Conservation (phyloP, 495 filamentous ascomycete species). For the Penicillium flavigenum region DNA sequence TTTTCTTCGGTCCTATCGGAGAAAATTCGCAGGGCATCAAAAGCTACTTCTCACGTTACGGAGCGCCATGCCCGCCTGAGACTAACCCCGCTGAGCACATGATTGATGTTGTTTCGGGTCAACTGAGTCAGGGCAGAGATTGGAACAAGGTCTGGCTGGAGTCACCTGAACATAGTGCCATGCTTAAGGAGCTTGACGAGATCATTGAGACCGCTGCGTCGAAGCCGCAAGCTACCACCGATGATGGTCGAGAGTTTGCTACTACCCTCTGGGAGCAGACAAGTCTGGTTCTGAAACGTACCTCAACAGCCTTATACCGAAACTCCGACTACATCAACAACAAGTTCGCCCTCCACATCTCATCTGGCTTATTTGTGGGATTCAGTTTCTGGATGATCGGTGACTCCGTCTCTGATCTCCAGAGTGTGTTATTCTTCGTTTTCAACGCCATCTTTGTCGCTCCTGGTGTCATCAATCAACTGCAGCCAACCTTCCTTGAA, state of each 20-base stretch:
- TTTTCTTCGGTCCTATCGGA: constrained; percentile 68
- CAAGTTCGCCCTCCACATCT: constrained; percentile 49
- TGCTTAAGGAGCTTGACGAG: constrained; percentile 54
- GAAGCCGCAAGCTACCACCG: constrained; percentile 30
- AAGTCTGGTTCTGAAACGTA: constrained; percentile 53
- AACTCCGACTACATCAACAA: constrained; percentile 63
- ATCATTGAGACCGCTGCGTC: constrained; percentile 46
- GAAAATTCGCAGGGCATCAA: constrained; percentile 49
- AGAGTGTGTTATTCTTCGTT: constrained; percentile 41
- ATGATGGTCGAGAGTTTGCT: constrained; percentile 54
- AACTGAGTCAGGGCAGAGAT: constrained; percentile 43
- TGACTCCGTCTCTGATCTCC: constrained; percentile 25
- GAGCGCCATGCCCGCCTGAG: constrained; percentile 67
- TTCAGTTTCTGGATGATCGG: constrained; percentile 43
- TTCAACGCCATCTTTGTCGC: constrained; percentile 53
- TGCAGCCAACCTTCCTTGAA: constrained; percentile 54
- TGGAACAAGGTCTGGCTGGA: constrained; percentile 66
- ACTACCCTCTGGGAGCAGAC: constrained; percentile 57
- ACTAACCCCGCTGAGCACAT: constrained; percentile 90
- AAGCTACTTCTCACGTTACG: constrained; percentile 76
- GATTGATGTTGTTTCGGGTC: constrained; percentile 70
- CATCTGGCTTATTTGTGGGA: constrained; percentile 37
- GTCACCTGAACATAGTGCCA: constrained; percentile 46
- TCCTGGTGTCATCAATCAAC: constrained; percentile 49
- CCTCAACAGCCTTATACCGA: constrained; percentile 59